Evolutionary conservation across 139 green algal genomes (phyloP).

Genomic region (Chlorella ohadii): DNA sequence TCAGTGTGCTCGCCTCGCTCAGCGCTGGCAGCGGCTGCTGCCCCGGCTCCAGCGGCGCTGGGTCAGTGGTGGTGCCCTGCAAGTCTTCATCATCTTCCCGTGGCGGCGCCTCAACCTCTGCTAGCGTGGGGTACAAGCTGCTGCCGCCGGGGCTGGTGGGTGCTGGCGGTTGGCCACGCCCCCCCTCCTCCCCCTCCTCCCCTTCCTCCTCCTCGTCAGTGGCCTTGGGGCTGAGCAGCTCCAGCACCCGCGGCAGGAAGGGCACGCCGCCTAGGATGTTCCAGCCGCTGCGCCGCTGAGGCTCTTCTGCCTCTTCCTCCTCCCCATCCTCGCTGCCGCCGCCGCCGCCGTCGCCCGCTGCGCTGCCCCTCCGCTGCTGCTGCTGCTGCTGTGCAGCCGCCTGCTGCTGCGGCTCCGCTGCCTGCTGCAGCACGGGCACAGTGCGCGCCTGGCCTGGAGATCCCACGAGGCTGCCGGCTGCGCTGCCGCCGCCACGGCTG

Average conservation of each 20-base stretch:
- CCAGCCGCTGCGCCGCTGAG: background rate
- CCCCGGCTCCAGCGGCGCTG: constrained; percentile 1
- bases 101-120: background rate
- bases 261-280: constrained; percentile 17
- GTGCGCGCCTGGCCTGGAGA: background rate
- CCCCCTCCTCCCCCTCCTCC: background rate
- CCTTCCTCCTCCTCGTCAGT: background rate
- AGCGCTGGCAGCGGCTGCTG: constrained; percentile 28
- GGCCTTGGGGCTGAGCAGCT: constrained; percentile 1
- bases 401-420: background rate
- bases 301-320: background rate
- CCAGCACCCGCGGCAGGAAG: constrained; percentile 26
- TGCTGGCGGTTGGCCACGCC: background rate
- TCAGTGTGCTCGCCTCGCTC: constrained; percentile 14
- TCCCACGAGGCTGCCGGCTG: background rate
- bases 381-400: constrained; percentile 1
- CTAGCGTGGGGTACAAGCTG: background rate
- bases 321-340: background rate
- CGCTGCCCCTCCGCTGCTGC: background rate
- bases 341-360: background rate
- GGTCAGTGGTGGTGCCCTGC: constrained; percentile 9
- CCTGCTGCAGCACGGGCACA: background rate
- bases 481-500: background rate
- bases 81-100: constrained; percentile 13
- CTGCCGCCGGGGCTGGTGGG: constrained; percentile 13